Percentiles rank a stretch among this genome's conserved stretches.
Conservation (phyloP, 345 rosid species). For the Salix arbutifolia region DNA sequence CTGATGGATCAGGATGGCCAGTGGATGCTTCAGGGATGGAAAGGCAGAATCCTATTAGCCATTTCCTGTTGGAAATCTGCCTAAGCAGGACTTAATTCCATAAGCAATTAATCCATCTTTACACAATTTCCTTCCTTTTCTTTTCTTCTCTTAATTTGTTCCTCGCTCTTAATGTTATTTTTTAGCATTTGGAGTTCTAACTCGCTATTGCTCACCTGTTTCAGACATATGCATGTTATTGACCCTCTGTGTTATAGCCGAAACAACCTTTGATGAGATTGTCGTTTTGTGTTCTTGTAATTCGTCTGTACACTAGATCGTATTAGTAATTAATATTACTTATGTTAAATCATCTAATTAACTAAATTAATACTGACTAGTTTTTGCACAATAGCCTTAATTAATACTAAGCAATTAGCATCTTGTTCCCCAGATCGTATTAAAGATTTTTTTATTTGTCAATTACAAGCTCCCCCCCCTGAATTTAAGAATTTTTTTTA, state of each 20-base stretch:
- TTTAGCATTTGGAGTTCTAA: not conserved
- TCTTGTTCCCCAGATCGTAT: not conserved
- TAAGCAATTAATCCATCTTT: not conserved
- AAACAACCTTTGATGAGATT: not conserved
- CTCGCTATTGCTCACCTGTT: not conserved
- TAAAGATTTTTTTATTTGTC: too few species aligned
- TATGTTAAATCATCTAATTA: not conserved
- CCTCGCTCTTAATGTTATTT: too few species aligned
- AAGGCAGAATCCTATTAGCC: constrained; percentile 43
- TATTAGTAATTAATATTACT: not conserved
- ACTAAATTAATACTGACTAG: not conserved
- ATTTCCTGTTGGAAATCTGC: constrained; percentile 40
- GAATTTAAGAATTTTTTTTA: too few species aligned
- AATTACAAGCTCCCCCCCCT: too few species aligned
- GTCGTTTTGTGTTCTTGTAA: not conserved
- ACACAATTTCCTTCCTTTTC: not conserved
- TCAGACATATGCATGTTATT: not conserved
- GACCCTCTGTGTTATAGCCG: not conserved
- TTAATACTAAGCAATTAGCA: not conserved
- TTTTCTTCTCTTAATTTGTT: not conserved
- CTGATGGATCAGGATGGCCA: constrained; percentile 36
- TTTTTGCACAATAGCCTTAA: not conserved
- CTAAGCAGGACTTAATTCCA: not conserved
- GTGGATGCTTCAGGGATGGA: constrained; percentile 63
- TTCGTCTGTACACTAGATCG: not conserved